Conservation (phyloP, 78 protist genomes). For the Bodo saltans region DNA sequence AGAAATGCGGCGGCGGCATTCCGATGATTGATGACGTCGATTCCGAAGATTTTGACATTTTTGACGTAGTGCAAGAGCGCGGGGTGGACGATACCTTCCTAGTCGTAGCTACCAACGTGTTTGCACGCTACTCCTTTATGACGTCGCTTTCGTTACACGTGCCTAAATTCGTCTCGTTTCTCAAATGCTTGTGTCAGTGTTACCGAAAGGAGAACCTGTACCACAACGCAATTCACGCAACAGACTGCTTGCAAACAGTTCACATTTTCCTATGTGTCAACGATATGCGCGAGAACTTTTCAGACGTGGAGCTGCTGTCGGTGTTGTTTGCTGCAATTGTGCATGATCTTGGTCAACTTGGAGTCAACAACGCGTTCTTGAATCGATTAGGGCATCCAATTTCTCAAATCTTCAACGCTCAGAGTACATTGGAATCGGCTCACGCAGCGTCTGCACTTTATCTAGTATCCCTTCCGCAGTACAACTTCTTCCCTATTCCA, state of each 20-base stretch:
- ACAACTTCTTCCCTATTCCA: too few relatives aligned
- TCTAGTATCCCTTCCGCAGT: too few relatives aligned
- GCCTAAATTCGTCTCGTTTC: not conserved
- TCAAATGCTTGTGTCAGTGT: not conserved
- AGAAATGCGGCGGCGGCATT: too few relatives aligned
- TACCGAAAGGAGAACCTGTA: slow-evolving; percentile 35
- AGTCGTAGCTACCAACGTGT: not conserved
- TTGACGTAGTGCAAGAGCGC: too few relatives aligned
- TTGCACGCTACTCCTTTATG: not conserved
- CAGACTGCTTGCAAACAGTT: slow-evolving; percentile 46
- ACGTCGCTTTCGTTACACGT: not conserved
- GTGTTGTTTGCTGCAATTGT: not conserved
- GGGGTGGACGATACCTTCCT: too few relatives aligned
- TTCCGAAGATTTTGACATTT: too few relatives aligned
- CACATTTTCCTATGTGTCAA: slow-evolving; percentile 9
- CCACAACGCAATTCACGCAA: slow-evolving; percentile 62
- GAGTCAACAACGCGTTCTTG: slow-evolving; percentile 11
- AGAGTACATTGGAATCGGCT: too few relatives aligned
- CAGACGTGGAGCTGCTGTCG: slow-evolving; percentile 2
- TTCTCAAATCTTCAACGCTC: not conserved
- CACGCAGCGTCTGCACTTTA: too few relatives aligned
- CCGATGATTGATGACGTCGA: too few relatives aligned
- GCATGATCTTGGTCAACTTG: slow-evolving; percentile 21
- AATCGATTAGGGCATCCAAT: too few relatives aligned
- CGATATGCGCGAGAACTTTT: not conserved